These are phyloP conservation scores for Camellia sinensis DNA, from an alignment of 148 eudicot genomes.

Conservation along the genomic window DNA sequence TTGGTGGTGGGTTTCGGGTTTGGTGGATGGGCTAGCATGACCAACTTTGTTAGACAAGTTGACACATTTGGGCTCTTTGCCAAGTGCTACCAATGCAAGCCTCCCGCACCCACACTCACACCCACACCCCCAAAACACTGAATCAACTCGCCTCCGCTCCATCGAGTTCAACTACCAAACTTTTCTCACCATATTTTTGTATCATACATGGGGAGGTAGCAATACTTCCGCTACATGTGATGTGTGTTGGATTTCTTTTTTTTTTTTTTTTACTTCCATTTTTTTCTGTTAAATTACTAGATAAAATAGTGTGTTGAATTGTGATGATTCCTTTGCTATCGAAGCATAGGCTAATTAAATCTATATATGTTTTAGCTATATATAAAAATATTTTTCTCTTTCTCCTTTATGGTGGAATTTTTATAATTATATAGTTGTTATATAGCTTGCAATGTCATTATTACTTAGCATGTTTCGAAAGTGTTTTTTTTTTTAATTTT, in stretches of 20 bases:
- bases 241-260: constrained; percentile 32
- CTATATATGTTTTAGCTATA: background rate
- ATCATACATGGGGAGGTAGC: constrained; percentile 28
- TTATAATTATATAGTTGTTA: background rate
- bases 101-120: background rate
- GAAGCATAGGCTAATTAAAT: constrained; percentile 22
- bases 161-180: background rate
- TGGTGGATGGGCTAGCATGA: constrained; percentile 62
- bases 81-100: constrained; percentile 82
- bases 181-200: constrained; percentile 24
- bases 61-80: constrained; percentile 90
- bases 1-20: constrained; percentile 49
- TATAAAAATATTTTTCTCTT: background rate
- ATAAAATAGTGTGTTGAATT: constrained; percentile 32
- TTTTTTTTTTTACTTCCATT: background rate
- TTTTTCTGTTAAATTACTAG: constrained; percentile 14
- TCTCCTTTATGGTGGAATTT: background rate
- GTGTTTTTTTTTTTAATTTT: background rate
- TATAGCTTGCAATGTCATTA: constrained; percentile 8
- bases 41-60: constrained; percentile 71
- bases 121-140: constrained; percentile 14
- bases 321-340: constrained; percentile 31
- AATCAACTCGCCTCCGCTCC: background rate
- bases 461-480: constrained; percentile 21
- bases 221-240: constrained; percentile 26